phyloP scores from a whole-genome alignment of 2,329 filamentous ascomycete species.

The Parastagonospora nodorum region DNA sequence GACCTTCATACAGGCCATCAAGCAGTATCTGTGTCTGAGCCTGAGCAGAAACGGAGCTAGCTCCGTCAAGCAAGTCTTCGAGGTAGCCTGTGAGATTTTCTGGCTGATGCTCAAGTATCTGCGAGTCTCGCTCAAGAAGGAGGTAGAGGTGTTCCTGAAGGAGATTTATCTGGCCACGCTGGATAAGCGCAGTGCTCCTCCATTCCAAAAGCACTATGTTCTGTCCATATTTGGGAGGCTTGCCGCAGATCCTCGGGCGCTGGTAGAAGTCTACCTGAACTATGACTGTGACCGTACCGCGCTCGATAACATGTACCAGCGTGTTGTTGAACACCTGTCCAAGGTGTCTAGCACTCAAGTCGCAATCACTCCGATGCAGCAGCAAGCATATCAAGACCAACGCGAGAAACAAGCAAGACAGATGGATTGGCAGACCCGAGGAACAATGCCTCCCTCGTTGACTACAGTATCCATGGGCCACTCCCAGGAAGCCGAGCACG shows the following conservation, averaged over 20 bases:
- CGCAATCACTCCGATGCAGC: slow-evolving; percentile 73
- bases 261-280: slow-evolving; percentile 96
- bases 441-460: slow-evolving; percentile 84
- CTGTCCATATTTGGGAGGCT: slow-evolving; percentile 83
- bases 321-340: slow-evolving; percentile 90
- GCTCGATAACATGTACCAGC: slow-evolving; percentile 95
- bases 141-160: slow-evolving; percentile 96
- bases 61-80: slow-evolving; percentile 88
- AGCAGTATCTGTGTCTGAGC: slow-evolving; percentile 94
- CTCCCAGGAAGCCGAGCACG: slow-evolving; percentile 64
- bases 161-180: slow-evolving; percentile 94
- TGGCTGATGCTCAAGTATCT: slow-evolving; percentile 96
- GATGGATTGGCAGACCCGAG: slow-evolving; percentile 83
- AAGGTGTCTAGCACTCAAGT: slow-evolving; percentile 83
- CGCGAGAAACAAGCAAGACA: slow-evolving; percentile 64
- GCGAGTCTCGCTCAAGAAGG: slow-evolving; percentile 95
- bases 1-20: slow-evolving; percentile 90
- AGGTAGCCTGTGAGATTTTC: slow-evolving; percentile 95
- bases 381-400: slow-evolving; percentile 85
- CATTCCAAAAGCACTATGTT: slow-evolving; percentile 91
- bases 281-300: slow-evolving; percentile 94
- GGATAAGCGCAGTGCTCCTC: slow-evolving; percentile 82
- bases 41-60: slow-evolving; percentile 94
- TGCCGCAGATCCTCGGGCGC: slow-evolving; percentile 80
- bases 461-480: slow-evolving; percentile 74